Evolutionary conservation across 2,329 filamentous ascomycete genomes (phyloP), one percentile per base, ranked within the genome.

Genomic region (Epichloe festucae): DNA sequence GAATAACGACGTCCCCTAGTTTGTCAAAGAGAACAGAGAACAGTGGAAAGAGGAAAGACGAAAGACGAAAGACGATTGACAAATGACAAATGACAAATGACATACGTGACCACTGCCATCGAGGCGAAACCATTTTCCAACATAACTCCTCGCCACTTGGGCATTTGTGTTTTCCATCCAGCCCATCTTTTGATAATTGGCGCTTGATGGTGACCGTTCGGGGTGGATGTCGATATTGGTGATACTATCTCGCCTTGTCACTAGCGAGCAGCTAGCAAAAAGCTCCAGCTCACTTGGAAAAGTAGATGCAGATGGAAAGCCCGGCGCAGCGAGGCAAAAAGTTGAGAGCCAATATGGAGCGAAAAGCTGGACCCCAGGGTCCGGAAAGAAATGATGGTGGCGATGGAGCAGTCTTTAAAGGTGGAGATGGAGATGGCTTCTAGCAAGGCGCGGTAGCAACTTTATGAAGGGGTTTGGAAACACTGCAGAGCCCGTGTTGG

Each of bases 101-200:
- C 82, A 73, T 77, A 87, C 85, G 77, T 91, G 86, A 60, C 87
- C 87, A 40, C 79, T 89, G 57, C 86, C 86, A 55, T 94, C 87
- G 41, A 95, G 79, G 58, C 81, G 79, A 70, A 95, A 95, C 72
- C 82, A 86, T 58, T 75, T 73, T 55, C 87, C 87, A 54, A 89
- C 75, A 36, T 74, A 66, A 63, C 82, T 83, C 56, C 69, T 71
- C 54, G 85, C 87, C 58, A 89, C 76, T 54, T 70, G 74, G 56
- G 62, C 60, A 63, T 84, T 82, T 64, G 71, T 60, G 4, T 62
- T 71, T 14, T 79, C 66, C 50, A 73, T 62, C 73, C 73, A 77
- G 59, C 64, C 67, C 74, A 77, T 78, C 43, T 15, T 42, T 21
- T 42, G 12, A 49, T 14, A 15, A n/a, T 21, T 21, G 5, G 39